Evolutionary conservation across 352 stramenopile genomes (phyloP), one percentile per base, ranked within the genome.

Genomic region (Phytophthora chlamydospora): DNA sequence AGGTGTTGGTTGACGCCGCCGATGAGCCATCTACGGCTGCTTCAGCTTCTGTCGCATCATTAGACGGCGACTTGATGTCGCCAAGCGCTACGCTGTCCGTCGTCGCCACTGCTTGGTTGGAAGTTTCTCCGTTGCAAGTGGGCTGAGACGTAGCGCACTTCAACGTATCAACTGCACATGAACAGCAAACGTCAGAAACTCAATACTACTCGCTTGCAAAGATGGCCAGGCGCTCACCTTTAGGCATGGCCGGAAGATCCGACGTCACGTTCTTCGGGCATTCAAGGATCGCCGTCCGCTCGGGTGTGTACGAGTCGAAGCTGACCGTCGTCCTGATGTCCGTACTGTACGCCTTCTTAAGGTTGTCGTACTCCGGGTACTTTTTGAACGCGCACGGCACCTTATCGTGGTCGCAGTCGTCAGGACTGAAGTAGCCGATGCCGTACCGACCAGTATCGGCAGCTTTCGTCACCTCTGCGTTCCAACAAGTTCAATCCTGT

Each of bases 321-420:
- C 36, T 87, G 16, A 90, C 29, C 0, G 75, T 87, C 29, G 83
- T 89, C 12, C 62, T 64, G 49, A 70, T 71, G 1, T 81, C 91
- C 0, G 72, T 85, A 6, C 76, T 88, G 76, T 89, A 94, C n/a
- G 81, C 81, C 36, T 71, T 73, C 61, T 90, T 89, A 29, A 92
- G 73, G 63, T 84, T 83, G 6, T 80, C 65, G 49, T 81, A 90
- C 65, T 94, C 81, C 6, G 85, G 85, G 54, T 91, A 91, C 16
- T 76, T 76, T 34, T 52, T 80, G 67, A 85, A 93, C 45, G 61
- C 66, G 56, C 83, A 93, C 52, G 57, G 39, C 10, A 71, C 57
- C 16, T 39, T 76, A 41, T 76, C 68, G 61, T 90, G 63, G 73
- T 94, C 83, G 48, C 85, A 94, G 50, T 78, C 68, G 17, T 85